These are phyloP conservation scores for Kregervanrija fluxuum DNA, from an alignment of 805 yeast species.

Conservation along the genomic window DNA sequence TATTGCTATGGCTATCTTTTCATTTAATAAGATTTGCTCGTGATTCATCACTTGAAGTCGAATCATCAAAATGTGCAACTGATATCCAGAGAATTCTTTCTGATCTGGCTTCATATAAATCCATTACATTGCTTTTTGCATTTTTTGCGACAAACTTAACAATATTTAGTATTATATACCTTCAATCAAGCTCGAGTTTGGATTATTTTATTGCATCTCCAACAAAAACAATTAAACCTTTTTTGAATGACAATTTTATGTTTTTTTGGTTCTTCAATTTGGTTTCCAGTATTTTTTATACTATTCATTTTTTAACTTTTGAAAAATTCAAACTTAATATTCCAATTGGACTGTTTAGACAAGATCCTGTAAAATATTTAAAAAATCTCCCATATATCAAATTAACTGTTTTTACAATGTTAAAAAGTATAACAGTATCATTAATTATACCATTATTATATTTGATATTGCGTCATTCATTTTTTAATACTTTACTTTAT, in stretches of 20 bases:
- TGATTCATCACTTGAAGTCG: conserved; percentile 21
- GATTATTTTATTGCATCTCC: conserved; percentile 27
- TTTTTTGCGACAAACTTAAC: conserved; percentile 16
- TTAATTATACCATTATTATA: conserved; percentile 22
- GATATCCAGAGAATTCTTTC: conserved; percentile 21
- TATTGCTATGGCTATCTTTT: conserved; percentile 23
- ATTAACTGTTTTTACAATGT: conserved; percentile 25
- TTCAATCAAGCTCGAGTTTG: conserved; percentile 17
- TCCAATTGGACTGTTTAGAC: conserved; percentile 33
- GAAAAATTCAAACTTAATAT: conserved; percentile 51
- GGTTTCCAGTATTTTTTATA: conserved; percentile 37
- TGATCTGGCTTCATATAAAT: conserved; percentile 18
- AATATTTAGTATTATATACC: conserved; percentile 13
- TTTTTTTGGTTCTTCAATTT: conserved; percentile 42
- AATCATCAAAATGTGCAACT: conserved; percentile 18
- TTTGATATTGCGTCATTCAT: conserved; percentile 30
- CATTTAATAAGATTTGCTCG: conserved; percentile 23
- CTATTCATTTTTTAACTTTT: conserved; percentile 42
- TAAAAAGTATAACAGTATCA: conserved; percentile 32
- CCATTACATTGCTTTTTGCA: conserved; percentile 15
- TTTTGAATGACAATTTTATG: conserved; percentile 36
- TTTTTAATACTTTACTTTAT: conserved; percentile 33
- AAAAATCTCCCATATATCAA: conserved; percentile 5
- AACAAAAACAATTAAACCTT: conserved; percentile 34
- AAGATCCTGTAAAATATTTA: conserved; percentile 31